phyloP scores from a whole-genome alignment of 768 basidiomycete genomes.

The Suillus discolor region DNA sequence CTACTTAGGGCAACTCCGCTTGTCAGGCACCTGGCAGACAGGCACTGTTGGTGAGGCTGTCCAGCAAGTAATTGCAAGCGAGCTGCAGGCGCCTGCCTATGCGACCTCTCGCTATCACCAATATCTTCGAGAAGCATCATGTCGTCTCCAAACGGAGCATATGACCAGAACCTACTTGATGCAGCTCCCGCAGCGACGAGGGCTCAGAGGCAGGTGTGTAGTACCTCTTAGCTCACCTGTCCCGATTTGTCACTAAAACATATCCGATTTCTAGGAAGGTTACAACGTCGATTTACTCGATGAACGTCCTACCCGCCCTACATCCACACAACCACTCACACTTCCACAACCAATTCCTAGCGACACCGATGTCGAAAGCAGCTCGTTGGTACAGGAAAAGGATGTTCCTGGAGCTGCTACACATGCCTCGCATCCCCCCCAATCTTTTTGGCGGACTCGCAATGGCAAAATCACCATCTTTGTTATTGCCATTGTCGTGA shows the following conservation, averaged over 20 bases:
- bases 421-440: slow-evolving; percentile 7
- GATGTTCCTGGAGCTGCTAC: background rate
- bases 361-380: slow-evolving; percentile 13
- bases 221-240: slow-evolving; percentile 6
- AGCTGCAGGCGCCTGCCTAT: slow-evolving; percentile 22
- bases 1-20: background rate
- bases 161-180: slow-evolving; percentile 43
- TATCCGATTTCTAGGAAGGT: slow-evolving; percentile 44
- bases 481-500: slow-evolving; percentile 41
- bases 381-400: slow-evolving; percentile 17
- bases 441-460: slow-evolving; percentile 52
- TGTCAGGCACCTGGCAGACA: slow-evolving; percentile 11
- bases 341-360: slow-evolving; percentile 16
- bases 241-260: background rate
- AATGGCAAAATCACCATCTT: slow-evolving; percentile 44
- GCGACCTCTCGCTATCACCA: slow-evolving; percentile 6
- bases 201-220: slow-evolving; percentile 43
- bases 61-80: slow-evolving; percentile 14
- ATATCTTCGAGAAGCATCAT: slow-evolving; percentile 15
- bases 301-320: slow-evolving; percentile 22
- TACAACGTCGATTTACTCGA: slow-evolving; percentile 53
- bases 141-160: slow-evolving; percentile 26
- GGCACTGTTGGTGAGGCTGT: slow-evolving; percentile 28
- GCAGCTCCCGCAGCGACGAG: slow-evolving; percentile 45
- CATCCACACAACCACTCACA: slow-evolving; percentile 20